These are phyloP conservation scores for Microthlaspi erraticum DNA, from an alignment of 345 rosid species.

Conservation along the genomic window DNA sequence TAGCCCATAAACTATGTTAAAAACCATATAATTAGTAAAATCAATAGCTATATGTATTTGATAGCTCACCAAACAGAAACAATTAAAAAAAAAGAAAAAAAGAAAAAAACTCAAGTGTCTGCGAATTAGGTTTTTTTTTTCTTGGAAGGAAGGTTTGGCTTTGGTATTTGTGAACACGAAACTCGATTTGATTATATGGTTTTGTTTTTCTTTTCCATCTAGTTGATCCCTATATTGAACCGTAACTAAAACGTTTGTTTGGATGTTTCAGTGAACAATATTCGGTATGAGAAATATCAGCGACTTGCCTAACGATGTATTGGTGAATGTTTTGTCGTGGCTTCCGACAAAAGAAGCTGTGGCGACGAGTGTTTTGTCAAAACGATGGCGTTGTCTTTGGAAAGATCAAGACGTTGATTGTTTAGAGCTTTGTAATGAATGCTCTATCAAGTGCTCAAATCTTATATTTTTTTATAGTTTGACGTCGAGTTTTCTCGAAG, in stretches of 20 bases:
- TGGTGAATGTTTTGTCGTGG: constrained; percentile 18
- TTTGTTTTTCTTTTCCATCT: neutral
- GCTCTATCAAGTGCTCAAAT: no score
- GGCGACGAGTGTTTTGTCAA: constrained; percentile 13
- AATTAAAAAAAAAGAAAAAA: neutral
- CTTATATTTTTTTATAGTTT: neutral
- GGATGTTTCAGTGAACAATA: no score
- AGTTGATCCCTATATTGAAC: neutral
- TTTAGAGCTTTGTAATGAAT: no score
- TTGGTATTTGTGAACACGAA: neutral
- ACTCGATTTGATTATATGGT: neutral
- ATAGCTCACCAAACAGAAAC: neutral
- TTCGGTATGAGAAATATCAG: neutral
- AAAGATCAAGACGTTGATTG: neutral
- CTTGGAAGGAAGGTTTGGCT: constrained; percentile 1
- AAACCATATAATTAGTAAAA: no score
- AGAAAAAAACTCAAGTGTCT: no score
- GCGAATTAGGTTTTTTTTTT: neutral
- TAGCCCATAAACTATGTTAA: no score
- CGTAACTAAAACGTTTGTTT: neutral
- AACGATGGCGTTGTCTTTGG: constrained; percentile 3
- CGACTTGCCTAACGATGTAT: constrained; percentile 13
- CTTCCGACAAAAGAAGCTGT: constrained; percentile 1
- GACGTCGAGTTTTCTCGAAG: neutral
- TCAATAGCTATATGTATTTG: neutral